These are phyloP conservation scores for Fusarium sp. DNA, from an alignment of 2,329 filamentous ascomycete species.

Conservation along the genomic window DNA sequence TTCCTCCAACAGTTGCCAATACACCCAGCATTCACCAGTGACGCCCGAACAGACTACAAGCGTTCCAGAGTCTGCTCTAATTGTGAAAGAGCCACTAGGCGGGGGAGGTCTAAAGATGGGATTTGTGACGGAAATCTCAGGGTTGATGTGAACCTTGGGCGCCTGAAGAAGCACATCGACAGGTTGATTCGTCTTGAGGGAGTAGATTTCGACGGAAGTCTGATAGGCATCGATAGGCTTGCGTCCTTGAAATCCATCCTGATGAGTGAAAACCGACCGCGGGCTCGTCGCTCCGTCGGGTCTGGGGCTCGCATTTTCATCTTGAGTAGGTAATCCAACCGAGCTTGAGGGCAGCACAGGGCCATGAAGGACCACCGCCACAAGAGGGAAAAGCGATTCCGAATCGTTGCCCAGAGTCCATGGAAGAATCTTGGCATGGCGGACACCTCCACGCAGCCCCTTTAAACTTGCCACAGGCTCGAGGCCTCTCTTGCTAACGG, in stretches of 20 bases:
- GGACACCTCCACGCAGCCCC: constrained; percentile 81
- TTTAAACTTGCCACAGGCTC: constrained; percentile 77
- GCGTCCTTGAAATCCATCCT: constrained; percentile 50
- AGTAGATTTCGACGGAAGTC: constrained; percentile 90
- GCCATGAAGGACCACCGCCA: constrained; percentile 84
- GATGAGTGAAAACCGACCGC: constrained; percentile 52
- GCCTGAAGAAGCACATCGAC: constrained; percentile 80
- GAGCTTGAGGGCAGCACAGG: constrained; percentile 65
- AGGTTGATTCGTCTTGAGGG: constrained; percentile 77
- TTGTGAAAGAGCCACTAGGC: constrained; percentile 76
- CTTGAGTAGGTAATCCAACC: constrained; percentile 50
- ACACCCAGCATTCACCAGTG: constrained; percentile 91
- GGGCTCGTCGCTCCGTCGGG: constrained; percentile 56
- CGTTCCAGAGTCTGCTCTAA: constrained; percentile 78
- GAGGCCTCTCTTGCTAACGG: constrained; percentile 76
- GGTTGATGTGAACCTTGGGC: constrained; percentile 68
- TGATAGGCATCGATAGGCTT: constrained; percentile 73
- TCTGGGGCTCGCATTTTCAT: constrained; percentile 52
- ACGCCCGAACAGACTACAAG: constrained; percentile 80
- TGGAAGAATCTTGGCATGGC: constrained; percentile 84
- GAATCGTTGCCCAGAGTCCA: constrained; percentile 69
- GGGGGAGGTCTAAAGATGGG: constrained; percentile 74
- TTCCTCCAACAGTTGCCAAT: constrained; percentile 58
- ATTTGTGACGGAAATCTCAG: constrained; percentile 66
- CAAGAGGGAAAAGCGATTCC: constrained; percentile 72